These are phyloP conservation scores for Bidens hawaiensis DNA, from an alignment of 140 eudicot species.

Conservation along the genomic window DNA sequence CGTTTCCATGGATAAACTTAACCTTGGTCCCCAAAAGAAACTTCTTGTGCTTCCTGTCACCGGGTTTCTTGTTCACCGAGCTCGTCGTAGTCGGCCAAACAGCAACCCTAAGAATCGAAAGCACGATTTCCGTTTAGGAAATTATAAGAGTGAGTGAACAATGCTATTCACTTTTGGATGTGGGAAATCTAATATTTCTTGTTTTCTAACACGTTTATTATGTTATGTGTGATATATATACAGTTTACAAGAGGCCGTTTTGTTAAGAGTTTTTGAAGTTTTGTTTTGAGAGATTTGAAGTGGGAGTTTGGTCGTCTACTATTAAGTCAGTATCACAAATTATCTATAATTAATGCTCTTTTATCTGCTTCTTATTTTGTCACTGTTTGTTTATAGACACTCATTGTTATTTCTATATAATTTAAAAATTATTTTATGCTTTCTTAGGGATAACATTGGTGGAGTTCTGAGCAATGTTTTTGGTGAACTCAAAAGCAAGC, in stretches of 20 bases:
- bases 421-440: background rate
- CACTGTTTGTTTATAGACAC: no score
- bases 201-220: background rate
- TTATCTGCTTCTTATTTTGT: background rate
- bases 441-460: conserved; percentile 39
- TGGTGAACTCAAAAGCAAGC: conserved; percentile 28
- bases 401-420: no score
- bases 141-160: conserved; percentile 25
- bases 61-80: conserved; percentile 44
- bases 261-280: conserved; percentile 54
- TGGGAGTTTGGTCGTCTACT: conserved; percentile 67
- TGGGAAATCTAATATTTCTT: background rate
- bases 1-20: conserved; percentile 35
- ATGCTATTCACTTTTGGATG: background rate
- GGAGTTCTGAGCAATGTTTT: conserved; percentile 27
- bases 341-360: background rate
- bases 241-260: conserved; percentile 71
- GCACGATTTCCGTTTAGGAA: conserved; percentile 36
- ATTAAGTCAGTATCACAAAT: conserved; percentile 43
- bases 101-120: conserved; percentile 18
- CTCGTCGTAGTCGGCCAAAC: conserved; percentile 1
- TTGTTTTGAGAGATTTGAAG: conserved; percentile 75
- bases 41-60: conserved; percentile 42
- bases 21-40: conserved; percentile 49
- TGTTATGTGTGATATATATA: background rate